phyloP scores from a whole-genome alignment of 2,329 filamentous ascomycete genomes.

The Fusarium coffeatum region DNA sequence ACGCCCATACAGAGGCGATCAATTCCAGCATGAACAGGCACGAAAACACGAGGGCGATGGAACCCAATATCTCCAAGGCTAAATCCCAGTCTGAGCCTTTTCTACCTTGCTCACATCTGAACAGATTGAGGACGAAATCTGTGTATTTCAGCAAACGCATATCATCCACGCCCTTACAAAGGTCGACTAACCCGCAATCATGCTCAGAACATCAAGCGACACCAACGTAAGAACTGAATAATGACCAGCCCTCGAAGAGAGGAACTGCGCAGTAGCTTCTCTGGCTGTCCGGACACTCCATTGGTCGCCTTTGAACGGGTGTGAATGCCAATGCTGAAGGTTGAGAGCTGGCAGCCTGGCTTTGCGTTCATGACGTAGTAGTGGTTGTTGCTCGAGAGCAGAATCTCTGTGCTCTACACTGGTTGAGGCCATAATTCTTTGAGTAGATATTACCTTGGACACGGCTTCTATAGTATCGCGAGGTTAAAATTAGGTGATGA shows the following conservation, averaged over 20 bases:
- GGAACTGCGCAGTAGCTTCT: slow-evolving; percentile 2
- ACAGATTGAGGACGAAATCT: slow-evolving; percentile 12
- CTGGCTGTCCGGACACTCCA: neutral
- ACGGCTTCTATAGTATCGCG: neutral
- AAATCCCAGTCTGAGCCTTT: neutral
- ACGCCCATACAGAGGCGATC: slow-evolving; percentile 11
- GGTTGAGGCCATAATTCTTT: neutral
- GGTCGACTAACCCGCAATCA: neutral
- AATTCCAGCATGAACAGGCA: slow-evolving; percentile 12
- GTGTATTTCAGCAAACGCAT: too few relatives aligned
- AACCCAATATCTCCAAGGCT: neutral
- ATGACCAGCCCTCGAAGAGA: slow-evolving; percentile 4
- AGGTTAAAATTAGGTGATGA: neutral
- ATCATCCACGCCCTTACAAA: fast-evolving
- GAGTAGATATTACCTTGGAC: too few relatives aligned
- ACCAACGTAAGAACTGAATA: slow-evolving; percentile 10
- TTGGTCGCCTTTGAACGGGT: neutral
- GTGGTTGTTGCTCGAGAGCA: neutral
- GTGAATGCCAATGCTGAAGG: slow-evolving; percentile 18
- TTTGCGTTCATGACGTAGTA: neutral
- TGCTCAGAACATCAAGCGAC: slow-evolving; percentile 21
- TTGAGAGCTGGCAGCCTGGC: slow-evolving; percentile 6
- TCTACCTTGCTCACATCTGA: neutral
- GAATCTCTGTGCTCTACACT: fast-evolving
- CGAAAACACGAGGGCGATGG: neutral